Base-by-base conservation (phyloP, 768 basidiomycete species). In the Podaxis sp. region DNA sequence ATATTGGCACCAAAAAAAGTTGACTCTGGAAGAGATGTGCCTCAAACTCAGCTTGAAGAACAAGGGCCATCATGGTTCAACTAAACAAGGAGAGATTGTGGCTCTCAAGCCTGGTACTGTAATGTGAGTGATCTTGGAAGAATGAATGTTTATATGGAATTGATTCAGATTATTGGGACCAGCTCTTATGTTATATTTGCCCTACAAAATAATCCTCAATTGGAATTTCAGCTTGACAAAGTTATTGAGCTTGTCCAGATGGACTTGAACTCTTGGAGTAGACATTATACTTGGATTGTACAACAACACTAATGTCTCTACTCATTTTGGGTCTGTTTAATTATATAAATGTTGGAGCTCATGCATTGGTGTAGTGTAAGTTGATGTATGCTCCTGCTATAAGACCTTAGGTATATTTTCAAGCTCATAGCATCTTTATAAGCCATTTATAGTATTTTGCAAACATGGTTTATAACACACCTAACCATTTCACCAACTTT, bases 141-240 rank as follows among this genome's bases (percentile, higher is more conserved):
- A 19, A 19, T 33, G 9, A 9, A 3, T 33, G 33, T 33, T 9
- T 33, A 64, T 41, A n/a, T 49, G 27, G n/a, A 29, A 6, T 15
- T 41, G 7, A 13, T n/a, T 53, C 51, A 49, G 36, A 43, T 43
- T 24, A 12, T 51, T 19, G 38, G 46, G 17, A 29, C 13, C 47
- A 76, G 76, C 19, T 66, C 73, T 2, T 77, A 77, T 56, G 67
- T 77, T 8, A 57, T 77, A 17, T 64, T 59, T 13, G 74, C 75
- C n/a, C 64, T 77, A 17, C 68, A 70, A 49, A 63, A 61, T 12
- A 71, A 75, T 59, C 65, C 72, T 13, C 7, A 36, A 19, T 33
- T 58, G 12, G 47, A 58, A 27, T 58, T 47, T 49, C 27, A 58
- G 15, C 29, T 19, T 6, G 19, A 15, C 1, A 29, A 58, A 19